Base-by-base conservation (phyloP, 345 rosid species). In the Orychophragmus violaceus region DNA sequence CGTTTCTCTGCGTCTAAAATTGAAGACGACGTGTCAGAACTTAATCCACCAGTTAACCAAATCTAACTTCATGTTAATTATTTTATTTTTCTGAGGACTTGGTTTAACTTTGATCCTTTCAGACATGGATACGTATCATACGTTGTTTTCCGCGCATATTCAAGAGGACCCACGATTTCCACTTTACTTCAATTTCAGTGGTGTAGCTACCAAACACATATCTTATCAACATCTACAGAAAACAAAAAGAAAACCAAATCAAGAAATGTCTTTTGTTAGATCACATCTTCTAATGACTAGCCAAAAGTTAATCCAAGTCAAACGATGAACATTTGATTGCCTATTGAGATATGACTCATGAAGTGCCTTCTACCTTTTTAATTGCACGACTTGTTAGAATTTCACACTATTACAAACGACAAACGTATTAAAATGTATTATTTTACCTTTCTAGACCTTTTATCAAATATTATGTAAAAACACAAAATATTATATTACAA, bases 161-260 rank as follows among this genome's bases (percentile, higher is more conserved):
- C 14, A 64, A 57, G 17, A 64, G 56, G 62, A 44, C 72, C 77
- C 77, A 59, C 49, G 16, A 42, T 29, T 13, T 16, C 45, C 76
- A 58, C 67, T 72, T 59, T 44, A 23, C 57, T 66, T 59, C 25
- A 18, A 9, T 51, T 45, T 50, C 24, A 73, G 59, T 73, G 62
- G 77, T 59, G n/a, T 59, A 59, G 29, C 5, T 32, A 28, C 9
- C 17, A 41, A 49, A 30, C 27, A 17, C 76, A 5, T 66, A 66
- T 59, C 67, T 73, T 66, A 65, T 50, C 67, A 8, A 8, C 13
- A 72, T 58, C 37, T 58, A 7, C 2, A 56, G 8, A 60, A 61
- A 54, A 24, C 0, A 21, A 36, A 50, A 25, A 12, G 0, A 39
- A 27, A 3, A 42, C 41, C 30, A 8, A 39, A 66, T 28, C 29